Evolutionary conservation across 2,329 filamentous ascomycete genomes (phyloP).

Genomic region (Alternaria brassicae): DNA sequence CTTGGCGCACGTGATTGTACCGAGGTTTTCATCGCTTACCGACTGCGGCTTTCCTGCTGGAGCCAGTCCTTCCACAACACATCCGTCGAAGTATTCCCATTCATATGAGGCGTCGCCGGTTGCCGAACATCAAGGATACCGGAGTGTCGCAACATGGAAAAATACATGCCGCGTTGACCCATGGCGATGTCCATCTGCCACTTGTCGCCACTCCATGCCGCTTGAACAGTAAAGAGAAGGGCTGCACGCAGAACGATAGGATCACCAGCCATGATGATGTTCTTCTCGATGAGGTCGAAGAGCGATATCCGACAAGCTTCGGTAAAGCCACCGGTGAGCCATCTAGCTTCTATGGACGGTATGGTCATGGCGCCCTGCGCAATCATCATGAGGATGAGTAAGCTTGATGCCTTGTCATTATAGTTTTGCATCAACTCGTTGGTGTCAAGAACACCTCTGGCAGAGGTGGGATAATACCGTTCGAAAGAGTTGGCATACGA

Average conservation of each 20-base stretch:
- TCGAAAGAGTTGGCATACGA: constrained; percentile 72
- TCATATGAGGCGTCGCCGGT: constrained; percentile 55
- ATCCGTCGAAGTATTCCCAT: constrained; percentile 55
- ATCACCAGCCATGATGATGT: constrained; percentile 71
- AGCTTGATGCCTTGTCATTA: constrained; percentile 69
- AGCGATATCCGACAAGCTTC: constrained; percentile 76
- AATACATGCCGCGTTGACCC: constrained; percentile 76
- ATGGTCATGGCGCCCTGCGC: constrained; percentile 73
- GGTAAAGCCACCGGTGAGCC: constrained; percentile 70
- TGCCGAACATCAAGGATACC: constrained; percentile 67
- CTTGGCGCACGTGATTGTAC: constrained; percentile 28
- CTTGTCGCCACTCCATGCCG: constrained; percentile 77
- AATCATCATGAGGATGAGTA: constrained; percentile 75
- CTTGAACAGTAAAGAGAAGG: constrained; percentile 71
- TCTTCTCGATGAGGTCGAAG: constrained; percentile 75
- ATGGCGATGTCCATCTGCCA: constrained; percentile 81
- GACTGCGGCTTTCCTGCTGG: constrained; percentile 68
- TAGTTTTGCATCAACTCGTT: constrained; percentile 69
- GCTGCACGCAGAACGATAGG: constrained; percentile 70
- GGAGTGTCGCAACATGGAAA: constrained; percentile 74
- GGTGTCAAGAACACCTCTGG: constrained; percentile 66
- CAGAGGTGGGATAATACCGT: constrained; percentile 70
- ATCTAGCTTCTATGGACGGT: constrained; percentile 69
- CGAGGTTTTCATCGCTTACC: constrained; percentile 54
- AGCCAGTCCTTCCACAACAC: constrained; percentile 70